phyloP scores from a whole-genome alignment of 345 rosid genomes.

The Linum lewisii region DNA sequence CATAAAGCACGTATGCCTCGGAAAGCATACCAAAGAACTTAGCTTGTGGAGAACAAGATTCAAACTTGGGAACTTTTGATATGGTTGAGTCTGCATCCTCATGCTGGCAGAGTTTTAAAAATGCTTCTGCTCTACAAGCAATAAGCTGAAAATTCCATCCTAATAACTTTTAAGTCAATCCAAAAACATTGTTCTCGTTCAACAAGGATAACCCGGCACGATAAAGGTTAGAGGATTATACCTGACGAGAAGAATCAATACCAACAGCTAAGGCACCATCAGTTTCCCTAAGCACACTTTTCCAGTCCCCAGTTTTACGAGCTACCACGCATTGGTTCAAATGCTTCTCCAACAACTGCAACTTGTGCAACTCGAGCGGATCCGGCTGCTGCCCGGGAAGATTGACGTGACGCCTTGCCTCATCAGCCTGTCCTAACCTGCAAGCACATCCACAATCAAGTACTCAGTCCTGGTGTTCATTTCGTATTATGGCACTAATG shows the following conservation, averaged over 20 bases:
- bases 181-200: background rate
- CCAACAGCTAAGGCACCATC: background rate
- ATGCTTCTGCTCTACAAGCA: background rate
- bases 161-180: conserved; percentile 11
- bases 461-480: too few relatives aligned
- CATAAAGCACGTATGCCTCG: background rate
- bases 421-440: conserved; percentile 3
- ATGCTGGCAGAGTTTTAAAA: conserved; percentile 1
- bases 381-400: background rate
- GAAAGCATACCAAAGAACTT: background rate
- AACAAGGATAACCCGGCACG: conserved; percentile 1
- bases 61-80: background rate
- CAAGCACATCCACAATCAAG: too few relatives aligned
- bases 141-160: conserved; percentile 1
- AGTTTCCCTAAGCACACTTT: background rate
- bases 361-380: conserved; percentile 2
- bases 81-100: background rate
- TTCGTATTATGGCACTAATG: too few relatives aligned
- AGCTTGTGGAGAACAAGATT: conserved; percentile 7
- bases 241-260: background rate
- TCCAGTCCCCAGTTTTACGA: background rate
- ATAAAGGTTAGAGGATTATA: background rate
- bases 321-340: background rate
- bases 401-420: background rate
- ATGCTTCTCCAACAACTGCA: conserved; percentile 1